A percentile compares a stretch with the other conserved stretches of the same genome.
phyloP scores from a whole-genome alignment of 176 grass and related monocot species.

The Triticum monococcum region DNA sequence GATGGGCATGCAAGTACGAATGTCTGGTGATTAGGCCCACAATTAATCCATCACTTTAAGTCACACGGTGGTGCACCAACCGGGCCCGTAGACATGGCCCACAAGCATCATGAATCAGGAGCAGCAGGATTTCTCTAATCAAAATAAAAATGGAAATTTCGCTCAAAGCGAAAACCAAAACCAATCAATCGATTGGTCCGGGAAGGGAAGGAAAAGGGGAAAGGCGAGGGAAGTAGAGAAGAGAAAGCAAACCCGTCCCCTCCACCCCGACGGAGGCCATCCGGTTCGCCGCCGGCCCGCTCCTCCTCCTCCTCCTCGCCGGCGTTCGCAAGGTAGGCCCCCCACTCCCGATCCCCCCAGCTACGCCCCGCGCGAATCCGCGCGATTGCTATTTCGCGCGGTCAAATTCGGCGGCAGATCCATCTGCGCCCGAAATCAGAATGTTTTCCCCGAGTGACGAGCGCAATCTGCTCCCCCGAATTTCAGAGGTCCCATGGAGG shows the following conservation, averaged over 20 bases:
- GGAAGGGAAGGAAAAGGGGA: not conserved
- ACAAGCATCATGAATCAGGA: not conserved
- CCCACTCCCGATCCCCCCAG: not conserved
- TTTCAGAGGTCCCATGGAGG: constrained; percentile 47
- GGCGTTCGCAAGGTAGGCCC: constrained; percentile 19
- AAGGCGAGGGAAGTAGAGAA: not conserved
- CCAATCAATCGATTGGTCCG: constrained; percentile 22
- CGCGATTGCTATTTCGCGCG: not conserved
- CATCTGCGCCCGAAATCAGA: not conserved
- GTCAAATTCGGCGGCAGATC: constrained; percentile 31
- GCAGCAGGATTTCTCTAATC: not conserved
- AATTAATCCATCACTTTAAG: too few species aligned
- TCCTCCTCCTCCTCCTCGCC: not conserved
- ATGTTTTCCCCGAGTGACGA: not conserved
- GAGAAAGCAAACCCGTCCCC: not conserved
- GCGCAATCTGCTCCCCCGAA: not conserved
- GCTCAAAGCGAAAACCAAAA: constrained; percentile 24
- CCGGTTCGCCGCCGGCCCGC: not conserved
- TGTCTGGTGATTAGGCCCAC: too few species aligned
- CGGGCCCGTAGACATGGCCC: not conserved
- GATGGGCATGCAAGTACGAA: too few species aligned
- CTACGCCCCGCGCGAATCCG: not conserved
- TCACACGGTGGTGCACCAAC: too few species aligned
- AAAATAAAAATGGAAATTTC: not conserved
- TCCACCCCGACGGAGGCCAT: not conserved